Percentiles rank a stretch among this genome's conserved stretches.
These are phyloP conservation scores for Apiospora hydei DNA, from an alignment of 2,329 filamentous ascomycete species.

Conservation along the genomic window DNA sequence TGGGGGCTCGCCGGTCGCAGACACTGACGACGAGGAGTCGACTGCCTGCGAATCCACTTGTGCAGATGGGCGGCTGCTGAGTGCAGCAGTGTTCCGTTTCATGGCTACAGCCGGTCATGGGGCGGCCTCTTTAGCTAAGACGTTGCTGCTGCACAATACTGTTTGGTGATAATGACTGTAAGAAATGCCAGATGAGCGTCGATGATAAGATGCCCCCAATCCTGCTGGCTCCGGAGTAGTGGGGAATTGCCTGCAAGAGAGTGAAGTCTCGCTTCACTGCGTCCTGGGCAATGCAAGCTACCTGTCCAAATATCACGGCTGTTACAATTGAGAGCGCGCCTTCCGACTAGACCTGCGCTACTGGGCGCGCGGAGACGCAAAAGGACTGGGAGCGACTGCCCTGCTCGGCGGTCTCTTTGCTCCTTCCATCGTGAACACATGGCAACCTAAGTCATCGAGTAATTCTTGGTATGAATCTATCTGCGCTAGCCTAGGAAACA, in stretches of 20 bases:
- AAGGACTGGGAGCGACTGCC: background rate
- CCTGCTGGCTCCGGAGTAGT: background rate
- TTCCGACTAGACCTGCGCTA: background rate
- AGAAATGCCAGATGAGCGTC: background rate
- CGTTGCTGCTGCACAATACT: slow-evolving; percentile 3
- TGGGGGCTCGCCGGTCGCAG: slow-evolving; percentile 36
- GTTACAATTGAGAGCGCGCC: background rate
- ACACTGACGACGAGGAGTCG: background rate
- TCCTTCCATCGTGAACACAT: background rate
- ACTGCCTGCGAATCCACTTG: background rate
- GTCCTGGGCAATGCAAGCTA: background rate
- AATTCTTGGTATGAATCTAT: slow-evolving; percentile 27
- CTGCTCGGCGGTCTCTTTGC: background rate
- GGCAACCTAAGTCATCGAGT: slow-evolving; percentile 22
- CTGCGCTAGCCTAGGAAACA: slow-evolving; percentile 30
- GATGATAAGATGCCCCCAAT: background rate
- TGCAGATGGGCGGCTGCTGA: background rate
- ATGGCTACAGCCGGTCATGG: background rate
- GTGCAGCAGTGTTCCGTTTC: slow-evolving; percentile 10
- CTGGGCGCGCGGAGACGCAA: background rate
- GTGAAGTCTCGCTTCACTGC: background rate
- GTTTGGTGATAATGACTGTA: slow-evolving; percentile 8
- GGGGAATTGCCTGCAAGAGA: background rate
- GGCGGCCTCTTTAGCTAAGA: background rate
- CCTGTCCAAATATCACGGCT: background rate